Conservation (phyloP, 2,329 filamentous ascomycete genomes). For the Talaromyces albobiverticillius region DNA sequence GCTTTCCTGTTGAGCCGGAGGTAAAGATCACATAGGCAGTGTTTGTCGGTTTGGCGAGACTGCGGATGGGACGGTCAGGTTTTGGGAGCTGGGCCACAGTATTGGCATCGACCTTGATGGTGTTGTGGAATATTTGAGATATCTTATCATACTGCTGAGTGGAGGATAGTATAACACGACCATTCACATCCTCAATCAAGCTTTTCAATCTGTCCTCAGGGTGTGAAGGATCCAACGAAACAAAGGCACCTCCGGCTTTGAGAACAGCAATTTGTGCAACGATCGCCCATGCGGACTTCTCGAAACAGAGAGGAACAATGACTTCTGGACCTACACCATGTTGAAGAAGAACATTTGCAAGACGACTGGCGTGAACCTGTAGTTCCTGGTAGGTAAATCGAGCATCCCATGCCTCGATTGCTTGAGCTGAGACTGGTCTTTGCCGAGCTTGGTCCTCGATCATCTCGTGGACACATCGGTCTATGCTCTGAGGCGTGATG, state of each 20-base stretch:
- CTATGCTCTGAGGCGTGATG: constrained; percentile 24
- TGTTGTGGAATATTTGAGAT: constrained; percentile 25
- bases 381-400: constrained; percentile 37
- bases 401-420: constrained; percentile 34
- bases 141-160: constrained; percentile 27
- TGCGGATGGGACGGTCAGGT: constrained; percentile 1
- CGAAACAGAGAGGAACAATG: constrained; percentile 41
- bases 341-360: constrained; percentile 34
- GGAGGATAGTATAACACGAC: constrained; percentile 34
- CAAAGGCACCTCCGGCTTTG: constrained; percentile 43
- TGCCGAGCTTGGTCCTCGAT: constrained; percentile 30
- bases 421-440: constrained; percentile 22
- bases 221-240: constrained; percentile 40
- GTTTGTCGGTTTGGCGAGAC: constrained; percentile 23
- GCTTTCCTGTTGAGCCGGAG: constrained; percentile 55
- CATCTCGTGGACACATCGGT: constrained; percentile 35
- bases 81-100: constrained; percentile 26
- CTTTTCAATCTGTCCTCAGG: constrained; percentile 35
- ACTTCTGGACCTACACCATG: constrained; percentile 39
- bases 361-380: constrained; percentile 34
- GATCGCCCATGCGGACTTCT: constrained; percentile 44
- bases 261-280: constrained; percentile 41
- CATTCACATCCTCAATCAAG: constrained; percentile 34
- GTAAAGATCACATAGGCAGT: constrained; percentile 62
- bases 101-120: constrained; percentile 27